Conservation (phyloP, 129 eudicot species). For the sunflower (Helianthus annuus) region HanXRQr2.0-SUNRISE NC_035445.2:111686961-111687460, state of each 20-base stretch:
- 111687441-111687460: background rate
- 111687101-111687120: slow-evolving; percentile 23
- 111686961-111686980: no score
- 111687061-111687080: background rate
- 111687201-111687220: background rate
- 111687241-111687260: background rate
- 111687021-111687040: no score
- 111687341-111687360: no score
- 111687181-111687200: slow-evolving; percentile 38
- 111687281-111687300: background rate
- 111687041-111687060: background rate
- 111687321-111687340: no score
- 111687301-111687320: background rate
- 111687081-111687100: background rate
- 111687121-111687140: slow-evolving; percentile 38
- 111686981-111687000: no score
- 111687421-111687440: background rate
- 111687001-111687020: no score
- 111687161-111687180: slow-evolving; percentile 34
- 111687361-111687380: no score
- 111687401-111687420: background rate
- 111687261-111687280: no score
- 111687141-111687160: slow-evolving; percentile 31
- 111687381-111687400: no score
- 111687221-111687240: background rate